Conservation (phyloP, 306 rosid species). For the Clitoria ternatea region DNA sequence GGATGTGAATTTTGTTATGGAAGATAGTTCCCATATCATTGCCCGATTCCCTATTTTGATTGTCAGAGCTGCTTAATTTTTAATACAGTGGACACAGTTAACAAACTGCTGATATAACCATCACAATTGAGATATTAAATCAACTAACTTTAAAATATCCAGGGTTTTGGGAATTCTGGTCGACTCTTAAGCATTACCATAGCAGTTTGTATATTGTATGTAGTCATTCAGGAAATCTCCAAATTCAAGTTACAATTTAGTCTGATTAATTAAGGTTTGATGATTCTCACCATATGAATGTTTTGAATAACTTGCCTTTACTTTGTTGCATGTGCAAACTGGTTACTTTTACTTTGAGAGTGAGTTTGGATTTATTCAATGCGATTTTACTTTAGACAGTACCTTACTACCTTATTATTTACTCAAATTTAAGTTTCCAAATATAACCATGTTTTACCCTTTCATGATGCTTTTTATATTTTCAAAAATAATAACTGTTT, state of each 20-base stretch:
- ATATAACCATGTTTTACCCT: neutral
- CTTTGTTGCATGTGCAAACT: neutral
- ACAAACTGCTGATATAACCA: conserved; percentile 51
- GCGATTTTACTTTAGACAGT: neutral
- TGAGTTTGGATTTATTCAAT: neutral
- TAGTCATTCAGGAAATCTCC: neutral
- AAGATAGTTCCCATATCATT: conserved; percentile 18
- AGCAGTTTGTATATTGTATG: neutral
- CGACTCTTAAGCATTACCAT: neutral
- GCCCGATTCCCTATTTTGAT: conserved; percentile 26
- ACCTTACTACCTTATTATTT: too few species aligned
- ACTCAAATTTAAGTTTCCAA: neutral
- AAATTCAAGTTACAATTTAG: neutral
- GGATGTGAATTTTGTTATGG: neutral
- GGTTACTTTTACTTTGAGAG: neutral
- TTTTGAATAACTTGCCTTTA: neutral
- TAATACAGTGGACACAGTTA: conserved; percentile 61
- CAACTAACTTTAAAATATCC: neutral
- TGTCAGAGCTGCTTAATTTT: conserved; percentile 61
- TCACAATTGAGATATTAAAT: neutral
- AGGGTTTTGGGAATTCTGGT: neutral
- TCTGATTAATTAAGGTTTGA: neutral
- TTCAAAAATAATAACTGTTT: neutral
- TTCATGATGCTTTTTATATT: neutral
- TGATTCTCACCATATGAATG: neutral